These are phyloP conservation scores for Raddia distichophylla DNA, from an alignment of 176 grass and related monocot species.

Conservation along the genomic window DNA sequence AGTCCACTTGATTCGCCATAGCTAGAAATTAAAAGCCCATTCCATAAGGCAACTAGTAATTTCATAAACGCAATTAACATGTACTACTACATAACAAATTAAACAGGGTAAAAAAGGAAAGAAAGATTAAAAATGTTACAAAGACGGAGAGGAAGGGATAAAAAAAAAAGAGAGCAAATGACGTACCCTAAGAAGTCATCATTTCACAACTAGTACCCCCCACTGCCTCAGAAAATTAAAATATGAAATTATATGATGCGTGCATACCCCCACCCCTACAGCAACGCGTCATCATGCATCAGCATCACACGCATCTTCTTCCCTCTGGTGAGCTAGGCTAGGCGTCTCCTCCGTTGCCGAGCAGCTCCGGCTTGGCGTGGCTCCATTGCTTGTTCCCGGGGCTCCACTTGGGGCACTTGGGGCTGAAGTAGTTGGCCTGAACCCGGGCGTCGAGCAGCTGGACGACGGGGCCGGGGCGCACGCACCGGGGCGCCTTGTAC, in stretches of 20 bases:
- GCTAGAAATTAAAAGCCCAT: neutral
- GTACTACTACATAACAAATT: conserved; percentile 25
- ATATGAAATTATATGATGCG: conserved; percentile 4
- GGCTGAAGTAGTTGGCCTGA: conserved; percentile 72
- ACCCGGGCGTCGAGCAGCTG: conserved; percentile 79
- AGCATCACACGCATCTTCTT: neutral
- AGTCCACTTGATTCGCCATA: neutral
- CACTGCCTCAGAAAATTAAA: conserved; percentile 25
- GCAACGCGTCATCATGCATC: conserved; percentile 8
- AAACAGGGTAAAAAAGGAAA: neutral
- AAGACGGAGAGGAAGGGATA: neutral
- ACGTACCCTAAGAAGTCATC: conserved; percentile 42
- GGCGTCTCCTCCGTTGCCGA: conserved; percentile 22
- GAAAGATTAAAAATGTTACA: conserved; percentile 11
- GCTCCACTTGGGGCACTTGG: conserved; percentile 90
- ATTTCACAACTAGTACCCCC: conserved; percentile 24
- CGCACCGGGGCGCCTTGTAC: conserved; percentile 97
- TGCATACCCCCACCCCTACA: neutral
- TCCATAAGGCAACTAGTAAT: neutral
- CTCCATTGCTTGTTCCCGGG: conserved; percentile 81
- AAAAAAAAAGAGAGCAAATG: neutral
- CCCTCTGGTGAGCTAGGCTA: conserved; percentile 7
- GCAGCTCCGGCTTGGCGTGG: conserved; percentile 34
- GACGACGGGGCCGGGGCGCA: conserved; percentile 71
- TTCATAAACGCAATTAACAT: conserved; percentile 36